Conservation (phyloP, 2,329 filamentous ascomycete species). For the Neocatenulostroma microsporum region DNA sequence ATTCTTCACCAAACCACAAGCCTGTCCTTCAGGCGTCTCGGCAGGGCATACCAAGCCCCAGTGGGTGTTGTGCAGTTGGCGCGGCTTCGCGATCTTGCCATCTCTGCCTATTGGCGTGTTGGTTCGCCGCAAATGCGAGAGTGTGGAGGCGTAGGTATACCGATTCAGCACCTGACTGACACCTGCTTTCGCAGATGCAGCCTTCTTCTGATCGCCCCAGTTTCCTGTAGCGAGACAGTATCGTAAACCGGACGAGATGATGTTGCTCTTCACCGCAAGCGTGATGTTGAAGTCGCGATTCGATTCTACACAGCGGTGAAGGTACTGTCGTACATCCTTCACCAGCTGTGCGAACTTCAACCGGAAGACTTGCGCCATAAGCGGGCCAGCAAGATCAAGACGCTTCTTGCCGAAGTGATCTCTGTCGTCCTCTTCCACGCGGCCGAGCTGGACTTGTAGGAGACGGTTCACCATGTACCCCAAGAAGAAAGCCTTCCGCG, state of each 20-base stretch:
- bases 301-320: slow-evolving; percentile 85
- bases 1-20: slow-evolving; percentile 97
- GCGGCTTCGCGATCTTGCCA: slow-evolving; percentile 95
- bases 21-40: slow-evolving; percentile 95
- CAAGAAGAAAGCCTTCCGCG: slow-evolving; percentile 92
- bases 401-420: slow-evolving; percentile 99
- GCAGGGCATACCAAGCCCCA: slow-evolving; percentile 97
- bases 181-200: slow-evolving; percentile 86
- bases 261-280: slow-evolving; percentile 82
- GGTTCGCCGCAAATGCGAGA: slow-evolving; percentile 93
- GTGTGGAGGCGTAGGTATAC: slow-evolving; percentile 92
- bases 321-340: slow-evolving; percentile 80
- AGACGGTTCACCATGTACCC: slow-evolving; percentile 98
- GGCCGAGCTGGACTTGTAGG: slow-evolving; percentile 83
- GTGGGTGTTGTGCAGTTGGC: slow-evolving; percentile 96
- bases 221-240: slow-evolving; percentile 97
- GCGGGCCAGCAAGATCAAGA: slow-evolving; percentile 84
- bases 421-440: slow-evolving; percentile 90
- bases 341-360: slow-evolving; percentile 85
- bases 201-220: slow-evolving; percentile 99
- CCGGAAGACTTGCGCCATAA: slow-evolving; percentile 94
- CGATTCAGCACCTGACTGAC: slow-evolving; percentile 97
- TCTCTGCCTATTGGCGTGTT: slow-evolving; percentile 97
- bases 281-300: slow-evolving; percentile 84
- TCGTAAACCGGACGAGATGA: slow-evolving; percentile 87